phyloP scores from a whole-genome alignment of 140 eudicot genomes.

The Flaveria floridana region DNA sequence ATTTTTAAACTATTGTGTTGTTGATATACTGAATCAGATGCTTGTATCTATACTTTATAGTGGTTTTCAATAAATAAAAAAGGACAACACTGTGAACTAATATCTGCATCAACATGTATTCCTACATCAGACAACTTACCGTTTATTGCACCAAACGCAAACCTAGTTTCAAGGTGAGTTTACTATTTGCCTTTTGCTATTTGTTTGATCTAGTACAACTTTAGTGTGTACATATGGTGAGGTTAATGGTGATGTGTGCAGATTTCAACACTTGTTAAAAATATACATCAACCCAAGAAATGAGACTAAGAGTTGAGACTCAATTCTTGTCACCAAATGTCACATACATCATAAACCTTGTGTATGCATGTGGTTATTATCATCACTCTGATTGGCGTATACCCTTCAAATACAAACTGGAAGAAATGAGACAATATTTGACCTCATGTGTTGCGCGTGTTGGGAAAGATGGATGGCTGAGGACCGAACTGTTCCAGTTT shows the following conservation, averaged over 20 bases:
- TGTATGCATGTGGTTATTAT: neutral
- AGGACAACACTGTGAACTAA: too few relatives aligned
- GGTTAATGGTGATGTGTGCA: neutral
- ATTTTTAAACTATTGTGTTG: too few relatives aligned
- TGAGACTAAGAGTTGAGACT: neutral
- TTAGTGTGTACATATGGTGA: neutral
- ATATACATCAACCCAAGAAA: neutral
- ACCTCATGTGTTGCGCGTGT: neutral
- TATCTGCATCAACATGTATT: too few relatives aligned
- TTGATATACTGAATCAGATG: too few relatives aligned
- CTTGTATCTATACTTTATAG: too few relatives aligned
- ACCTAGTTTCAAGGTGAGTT: too few relatives aligned
- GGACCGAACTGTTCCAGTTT: conserved; percentile 15
- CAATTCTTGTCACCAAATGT: conserved; percentile 16
- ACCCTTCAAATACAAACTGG: conserved; percentile 7
- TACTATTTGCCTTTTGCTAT: too few relatives aligned
- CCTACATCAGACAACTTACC: too few relatives aligned
- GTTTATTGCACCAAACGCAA: too few relatives aligned
- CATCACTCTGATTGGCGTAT: neutral
- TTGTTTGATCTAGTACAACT: neutral
- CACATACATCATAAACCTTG: conserved; percentile 23
- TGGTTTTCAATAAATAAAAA: too few relatives aligned
- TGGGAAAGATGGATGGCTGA: neutral
- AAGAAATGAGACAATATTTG: neutral
- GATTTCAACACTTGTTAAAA: neutral